A percentile compares a stretch with the other conserved stretches of the same genome.
phyloP scores from a whole-genome alignment of 306 rosid genomes.

The Malus asiatica region DNA sequence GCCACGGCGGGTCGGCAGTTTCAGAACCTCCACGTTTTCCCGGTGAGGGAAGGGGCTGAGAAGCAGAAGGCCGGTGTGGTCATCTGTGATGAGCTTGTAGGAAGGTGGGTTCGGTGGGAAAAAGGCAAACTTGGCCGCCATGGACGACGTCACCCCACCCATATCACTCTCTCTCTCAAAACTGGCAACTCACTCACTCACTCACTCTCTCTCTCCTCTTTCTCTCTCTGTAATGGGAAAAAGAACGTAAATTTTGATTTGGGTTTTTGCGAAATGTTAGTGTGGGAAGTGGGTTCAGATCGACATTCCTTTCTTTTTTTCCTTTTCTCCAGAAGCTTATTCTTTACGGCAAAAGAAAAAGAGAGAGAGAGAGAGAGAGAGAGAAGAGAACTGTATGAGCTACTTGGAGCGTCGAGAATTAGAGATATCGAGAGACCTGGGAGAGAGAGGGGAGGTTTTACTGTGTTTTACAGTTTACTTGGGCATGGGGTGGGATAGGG shows the following conservation, averaged over 20 bases:
- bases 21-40: conserved; percentile 77
- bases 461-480: conserved; percentile 8
- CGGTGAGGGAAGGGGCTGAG: conserved; percentile 79
- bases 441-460: neutral
- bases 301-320: conserved; percentile 26
- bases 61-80: conserved; percentile 59
- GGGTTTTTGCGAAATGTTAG: neutral
- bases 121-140: conserved; percentile 95
- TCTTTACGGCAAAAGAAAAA: conserved; percentile 21
- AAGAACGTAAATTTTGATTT: neutral
- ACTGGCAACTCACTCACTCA: neutral
- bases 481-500: neutral
- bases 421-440: neutral
- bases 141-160: conserved; percentile 97
- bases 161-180: conserved; percentile 17
- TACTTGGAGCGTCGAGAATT: conserved; percentile 3
- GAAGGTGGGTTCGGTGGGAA: conserved; percentile 93
- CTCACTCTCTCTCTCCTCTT: neutral
- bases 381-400: conserved; percentile 5
- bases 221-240: neutral
- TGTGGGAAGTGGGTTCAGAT: conserved; percentile 17
- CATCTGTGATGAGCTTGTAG: conserved; percentile 55
- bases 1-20: conserved; percentile 70
- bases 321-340: conserved; percentile 29
- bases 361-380: neutral